These are phyloP conservation scores for Cenococcum geophilum DNA, from an alignment of 495 filamentous ascomycete genomes.

Conservation along the genomic window DNA sequence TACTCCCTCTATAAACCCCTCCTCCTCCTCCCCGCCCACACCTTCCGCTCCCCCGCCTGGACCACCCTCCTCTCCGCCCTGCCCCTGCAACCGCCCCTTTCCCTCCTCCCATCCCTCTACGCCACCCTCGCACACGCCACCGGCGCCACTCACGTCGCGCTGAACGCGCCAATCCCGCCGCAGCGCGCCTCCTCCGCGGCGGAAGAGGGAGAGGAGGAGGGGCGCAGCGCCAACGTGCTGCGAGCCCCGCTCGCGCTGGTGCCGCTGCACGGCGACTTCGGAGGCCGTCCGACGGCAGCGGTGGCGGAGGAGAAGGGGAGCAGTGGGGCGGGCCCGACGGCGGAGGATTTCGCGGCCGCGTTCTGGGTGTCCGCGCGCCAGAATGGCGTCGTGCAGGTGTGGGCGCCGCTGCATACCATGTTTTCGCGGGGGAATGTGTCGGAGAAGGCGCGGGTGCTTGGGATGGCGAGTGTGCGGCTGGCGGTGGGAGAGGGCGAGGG, in stretches of 20 bases:
- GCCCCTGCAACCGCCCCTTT: not conserved
- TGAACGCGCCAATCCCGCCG: constrained; percentile 64
- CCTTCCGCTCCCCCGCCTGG: constrained; percentile 50
- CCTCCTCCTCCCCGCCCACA: constrained; percentile 57
- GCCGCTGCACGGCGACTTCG: constrained; percentile 64
- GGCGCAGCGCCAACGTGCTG: no score
- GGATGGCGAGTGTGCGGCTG: constrained; percentile 38
- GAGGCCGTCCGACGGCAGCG: no score
- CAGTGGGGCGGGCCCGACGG: no score
- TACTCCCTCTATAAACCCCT: constrained; percentile 68
- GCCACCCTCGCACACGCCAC: constrained; percentile 44
- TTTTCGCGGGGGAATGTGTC: constrained; percentile 81
- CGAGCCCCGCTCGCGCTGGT: constrained; percentile 58
- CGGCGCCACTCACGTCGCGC: constrained; percentile 60
- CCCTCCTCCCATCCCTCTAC: constrained; percentile 43
- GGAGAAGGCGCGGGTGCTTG: constrained; percentile 75
- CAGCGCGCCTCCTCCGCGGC: constrained; percentile 8
- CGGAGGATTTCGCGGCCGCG: constrained; percentile 57
- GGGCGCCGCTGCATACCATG: constrained; percentile 87
- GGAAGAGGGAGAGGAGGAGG: no score
- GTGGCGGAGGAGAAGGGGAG: no score
- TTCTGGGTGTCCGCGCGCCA: constrained; percentile 74
- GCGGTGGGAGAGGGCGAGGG: constrained; percentile 30
- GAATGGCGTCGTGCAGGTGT: constrained; percentile 74
- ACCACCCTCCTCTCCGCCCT: constrained; percentile 37